Evolutionary conservation across 164 flowering plant species (phyloP), one percentile per base, ranked within the genome.

Genomic region (Chimonanthus salicifolius): DNA sequence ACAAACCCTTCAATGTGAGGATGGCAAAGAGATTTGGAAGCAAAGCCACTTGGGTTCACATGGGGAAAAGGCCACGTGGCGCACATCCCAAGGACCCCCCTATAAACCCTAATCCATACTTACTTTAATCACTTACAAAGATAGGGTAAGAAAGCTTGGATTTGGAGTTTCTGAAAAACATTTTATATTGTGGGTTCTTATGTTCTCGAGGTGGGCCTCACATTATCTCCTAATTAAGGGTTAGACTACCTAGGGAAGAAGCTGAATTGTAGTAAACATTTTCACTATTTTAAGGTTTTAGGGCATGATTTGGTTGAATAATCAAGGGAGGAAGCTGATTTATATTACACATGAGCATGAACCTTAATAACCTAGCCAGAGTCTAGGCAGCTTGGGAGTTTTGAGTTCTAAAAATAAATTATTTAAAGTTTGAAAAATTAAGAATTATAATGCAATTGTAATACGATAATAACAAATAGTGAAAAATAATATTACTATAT

Each of bases 201-300:
- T 45, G 49, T 66, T 66, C 49, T 66, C 48, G 69, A 66, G 49
- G 49, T 44, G 21, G 18, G 7, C 69, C 49, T 44, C 69, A 66
- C 49, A 4, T 66, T 46, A 18, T 66, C 13, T 18, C 21, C 16
- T 3, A 4, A 44, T 47, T 49, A 62, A 58, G 58, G 45, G 68
- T 64, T 63, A 20, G 9, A 63, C 4, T 64, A 21, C 74, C 47
- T 11, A 63, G 68, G 74, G 47, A 63, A 72, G 74, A 49, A 48
- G 68, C 47, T 49, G 13, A 20, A 63, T 63, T 20, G 4, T 49
- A 72, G 63, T 21, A 49, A 18, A 63, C 63, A 45, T 6, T 15
- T 64, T 3, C 15, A 64, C 13, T 51, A 51, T 10, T 8, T 51
- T 51, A 51, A 15, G 16, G 60, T 10, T 54, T 54, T 54, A 54